phyloP scores from a whole-genome alignment of 2,329 filamentous ascomycete genomes.

The Apiospora koreana region DNA sequence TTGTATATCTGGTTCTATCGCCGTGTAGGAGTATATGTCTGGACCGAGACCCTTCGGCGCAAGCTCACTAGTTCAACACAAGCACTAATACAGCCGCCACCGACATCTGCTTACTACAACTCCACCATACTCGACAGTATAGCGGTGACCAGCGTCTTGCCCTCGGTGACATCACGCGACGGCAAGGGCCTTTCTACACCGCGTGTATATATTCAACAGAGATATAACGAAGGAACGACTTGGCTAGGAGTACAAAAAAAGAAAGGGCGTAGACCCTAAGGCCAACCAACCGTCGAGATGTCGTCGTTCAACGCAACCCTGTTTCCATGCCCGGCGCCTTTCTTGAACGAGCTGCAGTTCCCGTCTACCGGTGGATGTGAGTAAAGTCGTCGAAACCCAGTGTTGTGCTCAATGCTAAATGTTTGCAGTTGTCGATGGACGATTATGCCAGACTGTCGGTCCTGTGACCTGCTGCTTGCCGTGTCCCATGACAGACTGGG shows the following conservation, averaged over 20 bases:
- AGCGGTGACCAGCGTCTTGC: not conserved
- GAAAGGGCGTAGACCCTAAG: constrained; percentile 13
- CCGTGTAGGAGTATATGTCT: not conserved
- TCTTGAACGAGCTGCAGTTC: constrained; percentile 65
- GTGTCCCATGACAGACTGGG: constrained; percentile 83
- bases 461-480: constrained; percentile 80
- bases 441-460: constrained; percentile 43
- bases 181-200: not conserved
- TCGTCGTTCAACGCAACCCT: constrained; percentile 17
- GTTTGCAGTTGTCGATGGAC: constrained; percentile 55
- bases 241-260: not conserved
- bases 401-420: constrained; percentile 30
- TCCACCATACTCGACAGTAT: not conserved
- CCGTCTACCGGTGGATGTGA: constrained; percentile 31
- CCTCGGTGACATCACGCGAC: not conserved
- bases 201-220: not conserved
- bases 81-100: not conserved
- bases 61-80: not conserved
- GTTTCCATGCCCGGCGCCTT: constrained; percentile 63
- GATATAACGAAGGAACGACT: not conserved
- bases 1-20: not conserved
- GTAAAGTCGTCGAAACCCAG: constrained; percentile 11
- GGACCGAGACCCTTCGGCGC: not conserved
- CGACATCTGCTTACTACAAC: not conserved
- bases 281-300: constrained; percentile 17